Evolutionary conservation across 1,284 basidiomycete genomes (phyloP).

Genomic region (Athelia sp.): DNA sequence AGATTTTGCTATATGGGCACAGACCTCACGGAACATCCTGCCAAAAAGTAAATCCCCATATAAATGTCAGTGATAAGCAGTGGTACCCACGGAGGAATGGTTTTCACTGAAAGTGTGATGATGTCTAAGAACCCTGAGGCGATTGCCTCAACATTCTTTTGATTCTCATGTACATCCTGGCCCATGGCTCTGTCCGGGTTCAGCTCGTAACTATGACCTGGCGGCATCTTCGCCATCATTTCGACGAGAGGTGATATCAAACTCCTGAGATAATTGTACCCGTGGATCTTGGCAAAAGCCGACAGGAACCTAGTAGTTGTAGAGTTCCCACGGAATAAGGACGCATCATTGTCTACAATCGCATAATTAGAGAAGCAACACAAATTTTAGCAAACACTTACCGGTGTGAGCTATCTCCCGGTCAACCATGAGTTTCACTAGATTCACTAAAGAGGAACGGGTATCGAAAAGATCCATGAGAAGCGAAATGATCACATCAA

Average conservation of each 20-base stretch:
- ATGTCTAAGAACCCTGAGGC: slow-evolving; percentile 75
- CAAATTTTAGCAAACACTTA: slow-evolving; percentile 23
- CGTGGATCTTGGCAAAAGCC: slow-evolving; percentile 80
- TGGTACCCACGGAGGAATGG: slow-evolving; percentile 67
- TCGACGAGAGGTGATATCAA: slow-evolving; percentile 76
- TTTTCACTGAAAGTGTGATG: slow-evolving; percentile 66
- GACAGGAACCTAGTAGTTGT: slow-evolving; percentile 83
- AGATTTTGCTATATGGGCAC: slow-evolving; percentile 75
- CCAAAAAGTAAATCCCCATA: slow-evolving; percentile 1
- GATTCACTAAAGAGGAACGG: slow-evolving; percentile 62
- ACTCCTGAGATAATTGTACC: slow-evolving; percentile 81
- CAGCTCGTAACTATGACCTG: slow-evolving; percentile 75
- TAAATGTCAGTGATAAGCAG: neutral
- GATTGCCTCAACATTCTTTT: slow-evolving; percentile 68
- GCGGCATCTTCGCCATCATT: slow-evolving; percentile 67
- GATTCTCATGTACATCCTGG: slow-evolving; percentile 66
- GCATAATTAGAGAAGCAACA: slow-evolving; percentile 8
- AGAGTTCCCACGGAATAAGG: slow-evolving; percentile 82
- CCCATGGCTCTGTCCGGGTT: slow-evolving; percentile 64
- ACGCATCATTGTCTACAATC: slow-evolving; percentile 64
- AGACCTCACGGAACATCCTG: slow-evolving; percentile 86
- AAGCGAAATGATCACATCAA: slow-evolving; percentile 83
- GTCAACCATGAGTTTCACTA: slow-evolving; percentile 83
- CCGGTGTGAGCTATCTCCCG: slow-evolving; percentile 77
- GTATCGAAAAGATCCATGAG: slow-evolving; percentile 85